Evolutionary conservation across 164 flowering plant genomes (phyloP).

Genomic region (Tetracentron sinense): DNA sequence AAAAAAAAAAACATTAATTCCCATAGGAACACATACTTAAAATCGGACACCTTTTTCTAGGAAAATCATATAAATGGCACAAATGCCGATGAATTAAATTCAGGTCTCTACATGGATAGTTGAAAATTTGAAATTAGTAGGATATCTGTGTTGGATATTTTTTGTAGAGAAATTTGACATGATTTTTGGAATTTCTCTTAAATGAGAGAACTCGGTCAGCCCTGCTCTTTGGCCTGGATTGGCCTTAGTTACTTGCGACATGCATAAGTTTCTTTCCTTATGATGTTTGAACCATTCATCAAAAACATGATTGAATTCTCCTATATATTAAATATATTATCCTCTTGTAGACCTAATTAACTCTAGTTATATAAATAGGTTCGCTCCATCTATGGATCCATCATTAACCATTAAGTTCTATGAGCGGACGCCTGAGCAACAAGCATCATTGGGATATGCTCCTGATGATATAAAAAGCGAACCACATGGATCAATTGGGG

Average conservation of each 20-base stretch:
- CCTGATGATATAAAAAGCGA: constrained; percentile 22
- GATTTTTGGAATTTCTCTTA: no score
- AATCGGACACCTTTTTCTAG: no score
- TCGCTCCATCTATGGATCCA: constrained; percentile 88
- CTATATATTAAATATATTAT: no score
- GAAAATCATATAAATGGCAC: no score
- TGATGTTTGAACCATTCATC: neutral
- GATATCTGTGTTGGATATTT: no score
- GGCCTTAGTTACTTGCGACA: neutral
- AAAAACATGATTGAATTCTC: neutral
- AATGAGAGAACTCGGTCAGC: no score
- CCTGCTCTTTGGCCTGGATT: neutral
- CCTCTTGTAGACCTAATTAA: neutral
- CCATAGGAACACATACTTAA: no score
- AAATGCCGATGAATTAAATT: no score
- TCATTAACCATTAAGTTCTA: constrained; percentile 66
- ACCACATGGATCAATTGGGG: constrained; percentile 82
- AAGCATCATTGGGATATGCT: constrained; percentile 55
- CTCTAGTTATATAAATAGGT: constrained; percentile 29
- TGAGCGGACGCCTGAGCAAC: constrained; percentile 90
- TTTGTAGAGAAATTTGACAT: no score
- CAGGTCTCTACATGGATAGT: no score
- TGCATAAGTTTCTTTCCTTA: neutral
- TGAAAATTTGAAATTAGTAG: no score
- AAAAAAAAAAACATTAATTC: no score